Percentiles rank a stretch among this genome's conserved stretches.
These are phyloP conservation scores for Calonectria pteridis DNA, from an alignment of 2,329 filamentous ascomycete genomes.

Conservation along the genomic window DNA sequence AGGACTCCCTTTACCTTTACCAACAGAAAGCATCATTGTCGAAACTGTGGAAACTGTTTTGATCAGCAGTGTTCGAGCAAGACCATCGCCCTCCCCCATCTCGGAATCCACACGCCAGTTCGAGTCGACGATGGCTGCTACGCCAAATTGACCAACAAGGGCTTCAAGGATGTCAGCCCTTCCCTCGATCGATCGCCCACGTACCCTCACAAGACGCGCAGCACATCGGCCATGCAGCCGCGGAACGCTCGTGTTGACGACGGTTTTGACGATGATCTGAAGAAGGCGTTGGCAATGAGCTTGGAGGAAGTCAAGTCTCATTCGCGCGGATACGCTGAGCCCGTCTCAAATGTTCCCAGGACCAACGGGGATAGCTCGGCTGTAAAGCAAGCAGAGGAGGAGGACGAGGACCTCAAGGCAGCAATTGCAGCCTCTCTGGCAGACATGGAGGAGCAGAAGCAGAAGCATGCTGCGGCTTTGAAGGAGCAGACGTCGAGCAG, in stretches of 20 bases:
- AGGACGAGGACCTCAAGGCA: conserved; percentile 92
- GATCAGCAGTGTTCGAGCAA: conserved; percentile 96
- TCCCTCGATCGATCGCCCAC: conserved; percentile 64
- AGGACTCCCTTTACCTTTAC: conserved; percentile 96
- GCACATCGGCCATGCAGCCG: conserved; percentile 83
- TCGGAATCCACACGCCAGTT: conserved; percentile 91
- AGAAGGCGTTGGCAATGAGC: conserved; percentile 95
- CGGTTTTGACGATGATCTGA: conserved; percentile 94
- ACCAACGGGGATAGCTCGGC: conserved; percentile 51
- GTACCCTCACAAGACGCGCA: conserved; percentile 73
- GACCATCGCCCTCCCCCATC: conserved; percentile 86
- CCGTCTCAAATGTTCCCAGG: conserved; percentile 54
- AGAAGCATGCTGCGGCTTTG: conserved; percentile 84
- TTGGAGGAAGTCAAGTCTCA: conserved; percentile 89
- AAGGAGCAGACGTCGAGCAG: conserved; percentile 78
- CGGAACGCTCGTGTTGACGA: conserved; percentile 89
- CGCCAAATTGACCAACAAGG: conserved; percentile 84
- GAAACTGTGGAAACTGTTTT: conserved; percentile 98
- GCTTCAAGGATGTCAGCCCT: conserved; percentile 51
- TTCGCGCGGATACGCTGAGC: conserved; percentile 79
- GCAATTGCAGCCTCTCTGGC: conserved; percentile 94
- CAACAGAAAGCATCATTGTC: conserved; percentile 97
- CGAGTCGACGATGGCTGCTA: conserved; percentile 97
- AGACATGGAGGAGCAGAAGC: conserved; percentile 99
- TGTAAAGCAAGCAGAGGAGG: conserved; percentile 76